Conservation (phyloP, 805 yeast species). For the Candida maesae region DNA sequence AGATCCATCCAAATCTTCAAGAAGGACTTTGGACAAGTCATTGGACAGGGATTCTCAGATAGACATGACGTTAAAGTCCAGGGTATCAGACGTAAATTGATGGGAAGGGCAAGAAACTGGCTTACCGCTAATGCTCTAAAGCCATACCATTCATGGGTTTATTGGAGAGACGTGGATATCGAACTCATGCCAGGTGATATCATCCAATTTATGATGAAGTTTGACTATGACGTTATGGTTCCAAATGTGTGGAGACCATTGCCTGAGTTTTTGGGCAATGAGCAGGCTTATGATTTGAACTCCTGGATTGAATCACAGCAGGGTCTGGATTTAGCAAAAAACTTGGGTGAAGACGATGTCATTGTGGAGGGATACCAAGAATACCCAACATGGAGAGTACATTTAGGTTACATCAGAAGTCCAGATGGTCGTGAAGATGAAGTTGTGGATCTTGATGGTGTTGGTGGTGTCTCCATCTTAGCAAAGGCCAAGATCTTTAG, state of each 20-base stretch:
- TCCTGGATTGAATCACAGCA: constrained; percentile 92
- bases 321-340: constrained; percentile 62
- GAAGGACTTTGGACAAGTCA: constrained; percentile 78
- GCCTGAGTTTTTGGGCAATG: constrained; percentile 85
- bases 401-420: constrained; percentile 68
- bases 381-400: constrained; percentile 83
- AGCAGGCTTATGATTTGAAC: constrained; percentile 94
- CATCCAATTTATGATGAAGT: constrained; percentile 68
- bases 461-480: constrained; percentile 81
- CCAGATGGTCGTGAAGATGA: constrained; percentile 57
- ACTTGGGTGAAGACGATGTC: constrained; percentile 73
- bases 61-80: constrained; percentile 83
- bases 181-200: constrained; percentile 79
- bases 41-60: constrained; percentile 82
- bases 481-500: constrained; percentile 73
- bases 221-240: constrained; percentile 65
- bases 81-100: constrained; percentile 76
- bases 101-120: constrained; percentile 91
- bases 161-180: constrained; percentile 86
- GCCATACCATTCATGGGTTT: constrained; percentile 87
- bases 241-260: constrained; percentile 97
- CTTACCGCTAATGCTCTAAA: constrained; percentile 66
- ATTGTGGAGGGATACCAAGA: constrained; percentile 88
- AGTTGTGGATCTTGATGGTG: constrained; percentile 74
- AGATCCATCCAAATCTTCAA: constrained; percentile 75